Evolutionary conservation across 192 early-diverging fungal genomes (phyloP), one percentile per base, ranked within the genome.

Genomic region (Coemansia sp.): DNA sequence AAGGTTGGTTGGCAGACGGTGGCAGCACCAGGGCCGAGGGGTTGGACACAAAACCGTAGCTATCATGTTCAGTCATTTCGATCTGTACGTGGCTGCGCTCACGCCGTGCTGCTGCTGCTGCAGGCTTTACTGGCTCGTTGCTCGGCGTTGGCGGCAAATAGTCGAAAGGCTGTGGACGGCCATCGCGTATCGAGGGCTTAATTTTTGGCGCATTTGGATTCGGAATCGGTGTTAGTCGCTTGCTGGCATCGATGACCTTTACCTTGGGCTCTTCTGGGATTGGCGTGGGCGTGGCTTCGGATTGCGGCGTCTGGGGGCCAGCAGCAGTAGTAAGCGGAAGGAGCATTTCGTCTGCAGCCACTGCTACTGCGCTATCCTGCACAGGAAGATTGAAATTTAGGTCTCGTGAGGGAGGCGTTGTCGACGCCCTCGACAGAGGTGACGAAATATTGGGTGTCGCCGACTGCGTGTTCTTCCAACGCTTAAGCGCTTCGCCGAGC

Each of bases 41-140:
- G 14, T 73, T 80, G 18, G 71, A 69, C 22, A 80, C 71, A 61
- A 70, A 73, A 1, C 71, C 71, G 51, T 73, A 73, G 59, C 67
- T 71, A 34, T 69, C 61, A 49, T 65, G 64, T 18, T 70, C 77
- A 5, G 60, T 66, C 14, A 62, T 68, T 25, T 73, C 77, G 25
- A 80, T 53, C 40, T 80, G 62, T 43, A 80, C 64, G 37, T 80
- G 77, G 7, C 53, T 59, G 14, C 75, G 57, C 41, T 67, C 69
- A 4, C 69, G 68, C 9, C 68, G 64, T 17, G 18, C 38, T 6
- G 17, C 7, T 6, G 17, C 7, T 41, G 22, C 24, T 39, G 55
- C 27, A 12, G 22, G 24, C 47, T 25, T 49, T 14, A 15, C 10
- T 13, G 33, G 53, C 39, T 46, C 14, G 11, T 53, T 55, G 55